A percentile compares a stretch with the other conserved stretches of the same genome.
These are phyloP conservation scores for Danielia reshetovae DNA, from an alignment of 805 yeast genomes.

Conservation along the genomic window DNA sequence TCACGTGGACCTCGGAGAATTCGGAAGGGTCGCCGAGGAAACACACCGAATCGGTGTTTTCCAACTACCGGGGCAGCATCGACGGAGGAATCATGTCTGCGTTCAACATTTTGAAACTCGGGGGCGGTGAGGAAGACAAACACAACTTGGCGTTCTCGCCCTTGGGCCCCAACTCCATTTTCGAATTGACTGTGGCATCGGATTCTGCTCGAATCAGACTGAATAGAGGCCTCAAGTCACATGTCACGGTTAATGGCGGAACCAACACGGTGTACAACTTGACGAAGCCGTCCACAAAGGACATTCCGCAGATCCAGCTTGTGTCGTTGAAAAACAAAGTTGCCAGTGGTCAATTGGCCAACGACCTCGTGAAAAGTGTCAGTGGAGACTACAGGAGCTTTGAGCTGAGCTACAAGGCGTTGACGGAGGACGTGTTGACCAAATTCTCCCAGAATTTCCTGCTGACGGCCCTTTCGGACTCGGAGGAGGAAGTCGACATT, in stretches of 20 bases:
- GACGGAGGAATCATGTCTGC: slow-evolving; percentile 12
- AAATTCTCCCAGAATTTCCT: slow-evolving; percentile 17
- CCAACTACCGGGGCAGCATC: slow-evolving; percentile 14
- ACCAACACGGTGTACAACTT: slow-evolving; percentile 42
- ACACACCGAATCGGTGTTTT: slow-evolving; percentile 13
- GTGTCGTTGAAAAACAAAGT: slow-evolving; percentile 26
- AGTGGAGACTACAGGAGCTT: slow-evolving; percentile 30
- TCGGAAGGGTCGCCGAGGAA: slow-evolving; percentile 10
- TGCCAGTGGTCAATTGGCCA: slow-evolving; percentile 17
- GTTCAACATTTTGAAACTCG: slow-evolving; percentile 14
- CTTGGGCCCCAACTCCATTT: slow-evolving; percentile 71
- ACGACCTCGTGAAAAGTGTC: slow-evolving; percentile 16
- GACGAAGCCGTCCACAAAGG: slow-evolving; percentile 68
- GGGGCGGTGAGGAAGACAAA: slow-evolving; percentile 15
- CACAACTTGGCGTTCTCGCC: slow-evolving; percentile 40
- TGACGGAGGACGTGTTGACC: slow-evolving; percentile 36
- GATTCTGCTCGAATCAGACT: slow-evolving; percentile 41
- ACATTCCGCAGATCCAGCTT: slow-evolving; percentile 78
- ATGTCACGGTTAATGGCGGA: slow-evolving; percentile 41
- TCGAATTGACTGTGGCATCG: slow-evolving; percentile 64
- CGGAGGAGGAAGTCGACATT: slow-evolving; percentile 26
- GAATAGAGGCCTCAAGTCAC: slow-evolving; percentile 28
- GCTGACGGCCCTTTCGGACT: slow-evolving; percentile 12
- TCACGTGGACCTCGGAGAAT: slow-evolving; percentile 12
- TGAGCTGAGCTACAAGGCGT: slow-evolving; percentile 33